Evolutionary conservation across 331 rosid species (phyloP).

Genomic region (Quercus phellos): DNA sequence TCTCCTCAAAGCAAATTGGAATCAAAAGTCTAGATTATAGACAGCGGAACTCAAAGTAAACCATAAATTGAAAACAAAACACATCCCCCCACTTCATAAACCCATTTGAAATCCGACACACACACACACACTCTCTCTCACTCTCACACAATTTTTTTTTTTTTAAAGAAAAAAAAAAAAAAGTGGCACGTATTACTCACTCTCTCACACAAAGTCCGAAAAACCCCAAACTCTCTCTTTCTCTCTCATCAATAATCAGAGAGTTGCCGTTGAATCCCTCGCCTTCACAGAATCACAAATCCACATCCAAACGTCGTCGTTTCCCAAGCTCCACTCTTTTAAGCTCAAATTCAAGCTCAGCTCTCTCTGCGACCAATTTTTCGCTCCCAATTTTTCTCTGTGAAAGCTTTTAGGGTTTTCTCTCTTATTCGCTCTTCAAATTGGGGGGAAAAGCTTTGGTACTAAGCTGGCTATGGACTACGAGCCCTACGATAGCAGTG

Average conservation of each 20-base stretch:
- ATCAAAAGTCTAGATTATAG: too few relatives aligned
- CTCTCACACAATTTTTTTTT: not conserved
- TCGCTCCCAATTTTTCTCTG: not conserved
- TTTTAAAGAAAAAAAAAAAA: not conserved
- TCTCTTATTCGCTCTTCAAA: not conserved
- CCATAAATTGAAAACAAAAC: not conserved
- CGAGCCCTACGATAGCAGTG: slow-evolving; percentile 95
- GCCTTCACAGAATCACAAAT: not conserved
- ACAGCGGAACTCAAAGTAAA: not conserved
- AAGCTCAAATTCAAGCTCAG: slow-evolving; percentile 8
- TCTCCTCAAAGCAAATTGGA: too few relatives aligned
- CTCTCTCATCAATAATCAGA: not conserved
- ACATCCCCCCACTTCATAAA: not conserved
- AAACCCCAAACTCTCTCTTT: not conserved
- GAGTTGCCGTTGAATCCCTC: not conserved
- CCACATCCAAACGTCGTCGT: not conserved
- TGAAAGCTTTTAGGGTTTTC: slow-evolving; percentile 13
- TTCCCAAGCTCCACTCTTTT: not conserved
- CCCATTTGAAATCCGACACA: slow-evolving; percentile 6
- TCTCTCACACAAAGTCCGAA: slow-evolving; percentile 22
- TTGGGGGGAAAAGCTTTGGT: slow-evolving; percentile 9
- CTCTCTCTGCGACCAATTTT: not conserved
- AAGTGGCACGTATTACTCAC: slow-evolving; percentile 12
- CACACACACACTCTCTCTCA: too few relatives aligned
- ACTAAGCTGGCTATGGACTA: slow-evolving; percentile 77